Conservation (phyloP, 495 filamentous ascomycete genomes). For the Aspergillus egyptiacus region DNA sequence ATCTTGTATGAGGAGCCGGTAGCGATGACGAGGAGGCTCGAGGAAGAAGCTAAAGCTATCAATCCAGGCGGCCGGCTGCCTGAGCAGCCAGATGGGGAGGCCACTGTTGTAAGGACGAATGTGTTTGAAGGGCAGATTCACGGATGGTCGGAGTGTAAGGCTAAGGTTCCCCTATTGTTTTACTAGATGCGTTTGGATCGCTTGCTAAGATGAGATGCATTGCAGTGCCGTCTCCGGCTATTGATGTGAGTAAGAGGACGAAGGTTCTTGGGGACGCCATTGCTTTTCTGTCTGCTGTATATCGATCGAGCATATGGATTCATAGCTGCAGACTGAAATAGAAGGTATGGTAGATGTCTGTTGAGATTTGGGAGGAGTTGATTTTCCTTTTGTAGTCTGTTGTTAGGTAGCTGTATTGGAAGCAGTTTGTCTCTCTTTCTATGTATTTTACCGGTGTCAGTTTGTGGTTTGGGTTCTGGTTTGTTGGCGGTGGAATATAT, state of each 20-base stretch:
- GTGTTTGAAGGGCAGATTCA: conserved; percentile 5
- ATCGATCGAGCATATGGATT: neutral
- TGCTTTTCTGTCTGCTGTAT: neutral
- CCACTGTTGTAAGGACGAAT: neutral
- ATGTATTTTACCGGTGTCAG: neutral
- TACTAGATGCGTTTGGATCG: neutral
- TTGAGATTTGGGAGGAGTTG: conserved; percentile 24
- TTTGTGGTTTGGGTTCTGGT: neutral
- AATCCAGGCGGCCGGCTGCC: neutral
- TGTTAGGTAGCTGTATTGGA: conserved; percentile 16
- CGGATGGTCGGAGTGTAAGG: conserved; percentile 6
- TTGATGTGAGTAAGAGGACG: conserved; percentile 1
- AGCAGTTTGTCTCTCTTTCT: conserved; percentile 10
- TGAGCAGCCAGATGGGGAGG: neutral
- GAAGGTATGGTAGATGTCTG: conserved; percentile 25
- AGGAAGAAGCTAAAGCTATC: neutral
- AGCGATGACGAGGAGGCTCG: neutral
- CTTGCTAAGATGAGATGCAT: neutral
- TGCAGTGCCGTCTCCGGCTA: neutral
- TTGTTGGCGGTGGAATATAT: neutral
- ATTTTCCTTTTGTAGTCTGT: conserved; percentile 28
- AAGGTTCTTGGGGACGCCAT: neutral
- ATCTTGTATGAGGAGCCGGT: conserved; percentile 4
- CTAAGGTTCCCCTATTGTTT: neutral
- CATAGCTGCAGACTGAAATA: neutral